Percentiles rank a stretch among this genome's conserved stretches.
Evolutionary conservation across 306 rosid genomes (phyloP).

Genomic region (Sphenostylis stenocarpa): DNA sequence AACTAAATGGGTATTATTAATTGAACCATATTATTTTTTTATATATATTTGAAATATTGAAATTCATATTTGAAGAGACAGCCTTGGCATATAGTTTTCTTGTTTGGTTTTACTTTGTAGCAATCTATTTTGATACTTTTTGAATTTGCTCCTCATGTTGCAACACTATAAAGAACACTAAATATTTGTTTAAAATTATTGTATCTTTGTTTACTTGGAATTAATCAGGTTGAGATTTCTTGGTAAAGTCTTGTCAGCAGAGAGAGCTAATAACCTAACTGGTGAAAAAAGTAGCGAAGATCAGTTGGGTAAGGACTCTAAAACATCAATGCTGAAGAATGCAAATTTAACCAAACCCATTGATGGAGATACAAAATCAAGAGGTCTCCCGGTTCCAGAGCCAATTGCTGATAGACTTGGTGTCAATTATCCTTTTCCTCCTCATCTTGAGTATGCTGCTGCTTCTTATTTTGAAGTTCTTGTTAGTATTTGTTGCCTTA

Average conservation of each 20-base stretch:
- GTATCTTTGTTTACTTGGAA: constrained; percentile 28
- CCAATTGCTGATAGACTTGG: constrained; percentile 86
- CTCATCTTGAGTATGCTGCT: constrained; percentile 73
- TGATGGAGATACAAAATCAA: constrained; percentile 46
- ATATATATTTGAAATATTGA: neutral
- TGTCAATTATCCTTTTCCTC: constrained; percentile 92
- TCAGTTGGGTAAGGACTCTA: constrained; percentile 43
- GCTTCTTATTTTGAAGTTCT: constrained; percentile 20
- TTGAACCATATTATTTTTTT: neutral
- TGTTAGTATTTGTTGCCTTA: constrained; percentile 7
- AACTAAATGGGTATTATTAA: constrained; percentile 65
- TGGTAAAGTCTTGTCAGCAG: constrained; percentile 78
- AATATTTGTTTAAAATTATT: neutral
- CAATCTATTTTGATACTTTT: neutral
- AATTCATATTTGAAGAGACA: neutral
- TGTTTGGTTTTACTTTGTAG: neutral
- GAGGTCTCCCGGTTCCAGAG: constrained; percentile 50
- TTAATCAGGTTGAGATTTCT: constrained; percentile 75
- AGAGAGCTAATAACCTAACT: constrained; percentile 56
- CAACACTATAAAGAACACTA: neutral
- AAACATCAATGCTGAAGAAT: constrained; percentile 33
- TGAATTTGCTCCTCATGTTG: neutral
- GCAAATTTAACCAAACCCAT: constrained; percentile 35
- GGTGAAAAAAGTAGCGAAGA: constrained; percentile 38
- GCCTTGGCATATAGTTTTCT: neutral